These are phyloP conservation scores for Elaphomyces granulatus DNA, from an alignment of 495 filamentous ascomycete species.

Conservation along the genomic window DNA sequence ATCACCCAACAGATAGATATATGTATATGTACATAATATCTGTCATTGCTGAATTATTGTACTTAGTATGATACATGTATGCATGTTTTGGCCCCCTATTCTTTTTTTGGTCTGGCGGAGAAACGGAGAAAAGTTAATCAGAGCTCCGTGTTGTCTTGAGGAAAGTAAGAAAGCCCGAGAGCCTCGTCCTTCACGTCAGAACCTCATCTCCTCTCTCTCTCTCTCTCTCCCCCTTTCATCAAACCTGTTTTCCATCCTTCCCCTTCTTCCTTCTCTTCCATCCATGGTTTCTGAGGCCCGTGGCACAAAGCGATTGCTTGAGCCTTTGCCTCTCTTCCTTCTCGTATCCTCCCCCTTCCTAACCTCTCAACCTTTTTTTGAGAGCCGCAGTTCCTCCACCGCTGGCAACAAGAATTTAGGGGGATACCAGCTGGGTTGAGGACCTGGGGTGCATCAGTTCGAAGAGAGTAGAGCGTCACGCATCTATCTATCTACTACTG, in stretches of 20 bases:
- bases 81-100: no score
- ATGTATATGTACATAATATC: no score
- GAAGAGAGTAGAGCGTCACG: no score
- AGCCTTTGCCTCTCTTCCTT: not conserved
- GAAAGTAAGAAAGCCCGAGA: not conserved
- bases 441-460: slow-evolving; percentile 8
- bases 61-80: no score
- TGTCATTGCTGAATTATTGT: no score
- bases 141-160: no score
- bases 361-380: not conserved
- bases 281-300: not conserved
- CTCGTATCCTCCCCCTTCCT: slow-evolving; percentile 1
- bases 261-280: slow-evolving; percentile 1
- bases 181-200: not conserved
- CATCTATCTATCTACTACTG: not conserved
- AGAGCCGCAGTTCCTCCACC: slow-evolving; percentile 1
- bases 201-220: slow-evolving; percentile 5
- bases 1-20: no score
- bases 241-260: slow-evolving; percentile 1
- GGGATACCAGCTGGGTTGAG: slow-evolving; percentile 8
- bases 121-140: no score
- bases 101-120: no score
- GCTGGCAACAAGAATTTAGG: slow-evolving; percentile 9
- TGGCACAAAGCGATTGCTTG: not conserved
- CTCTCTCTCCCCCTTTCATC: slow-evolving; percentile 7